Evolutionary conservation across 2,329 filamentous ascomycete genomes (phyloP).

Genomic region (Beauveria bassiana): DNA sequence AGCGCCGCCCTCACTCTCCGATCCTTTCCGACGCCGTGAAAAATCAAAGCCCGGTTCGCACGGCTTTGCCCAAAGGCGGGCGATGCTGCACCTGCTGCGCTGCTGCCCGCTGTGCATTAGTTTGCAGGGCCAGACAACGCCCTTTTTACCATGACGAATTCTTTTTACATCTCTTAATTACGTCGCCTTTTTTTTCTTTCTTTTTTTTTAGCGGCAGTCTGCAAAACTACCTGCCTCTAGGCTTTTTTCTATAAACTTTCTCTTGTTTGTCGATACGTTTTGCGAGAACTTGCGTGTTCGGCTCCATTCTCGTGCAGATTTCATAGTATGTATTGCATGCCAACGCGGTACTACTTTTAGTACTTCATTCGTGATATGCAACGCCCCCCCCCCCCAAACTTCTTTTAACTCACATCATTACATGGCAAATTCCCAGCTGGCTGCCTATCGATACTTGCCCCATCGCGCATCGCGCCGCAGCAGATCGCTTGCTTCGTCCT

Average conservation of each 20-base stretch:
- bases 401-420: too few relatives aligned
- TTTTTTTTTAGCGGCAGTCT: background rate
- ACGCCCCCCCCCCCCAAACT: background rate
- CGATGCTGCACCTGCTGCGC: background rate
- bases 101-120: background rate
- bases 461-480: too few relatives aligned
- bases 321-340: background rate
- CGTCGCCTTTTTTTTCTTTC: background rate
- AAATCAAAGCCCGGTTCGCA: background rate
- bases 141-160: background rate
- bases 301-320: background rate
- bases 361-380: background rate
- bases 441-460: too few relatives aligned
- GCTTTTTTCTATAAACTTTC: background rate
- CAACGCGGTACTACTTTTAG: background rate
- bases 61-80: background rate
- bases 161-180: background rate
- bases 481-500: too few relatives aligned
- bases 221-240: background rate
- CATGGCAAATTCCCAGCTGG: too few relatives aligned
- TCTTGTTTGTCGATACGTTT: too few relatives aligned
- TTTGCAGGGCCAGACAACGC: background rate
- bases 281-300: background rate
- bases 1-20: background rate
- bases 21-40: constrained; percentile 6